Base-by-base conservation (phyloP, 106 monocot species). In the Acorus gramineus region DNA sequence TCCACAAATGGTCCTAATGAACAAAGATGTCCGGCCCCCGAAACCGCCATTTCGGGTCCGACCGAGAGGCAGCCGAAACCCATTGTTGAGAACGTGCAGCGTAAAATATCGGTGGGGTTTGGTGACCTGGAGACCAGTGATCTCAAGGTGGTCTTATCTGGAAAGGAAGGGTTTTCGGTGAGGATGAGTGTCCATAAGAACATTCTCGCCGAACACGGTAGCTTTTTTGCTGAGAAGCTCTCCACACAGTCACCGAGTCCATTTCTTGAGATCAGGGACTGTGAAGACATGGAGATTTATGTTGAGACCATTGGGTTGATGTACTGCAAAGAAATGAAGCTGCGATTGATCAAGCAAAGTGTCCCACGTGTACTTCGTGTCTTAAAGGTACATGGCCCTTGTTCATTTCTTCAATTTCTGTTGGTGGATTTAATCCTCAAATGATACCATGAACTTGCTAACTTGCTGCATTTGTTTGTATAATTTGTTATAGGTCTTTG, bases 231-330 rank as follows among this genome's bases (percentile, higher is more conserved):
- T 10, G 85, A 81, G 14, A 90, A 77, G 60, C 79, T 90, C 13
- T 76, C 82, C 42, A 69, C 60, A 46, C 67, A 83, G 54, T 81
- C 90, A 62, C 87, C 84, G 7, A 64, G 74, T 44, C 55, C 82
- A 11, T 72, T 69, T 65, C 11, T 85, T 14, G 90, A 96, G 46
- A 74, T 96, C 44, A 64, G 68, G 45, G 91, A 91, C 47, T 96
- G 96, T 82, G 96, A 96, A 49, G 96, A 96, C 79, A 87, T 96
- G 61, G 96, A 96, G 73, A 91, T 96, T 49, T 96, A 87, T 73
- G 96, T 91, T 53, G 96, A 96, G 63, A 91, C 90, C 3, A 74
- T 96, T 14, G 96, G 96, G 44, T 73, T 96, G 71, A 96, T 96
- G 96, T 96, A 96, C 49, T 90, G 85, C 69, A 91, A 83, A 68